phyloP scores from a whole-genome alignment of 129 eudicot species.

The Lactuca saligna region DNA sequence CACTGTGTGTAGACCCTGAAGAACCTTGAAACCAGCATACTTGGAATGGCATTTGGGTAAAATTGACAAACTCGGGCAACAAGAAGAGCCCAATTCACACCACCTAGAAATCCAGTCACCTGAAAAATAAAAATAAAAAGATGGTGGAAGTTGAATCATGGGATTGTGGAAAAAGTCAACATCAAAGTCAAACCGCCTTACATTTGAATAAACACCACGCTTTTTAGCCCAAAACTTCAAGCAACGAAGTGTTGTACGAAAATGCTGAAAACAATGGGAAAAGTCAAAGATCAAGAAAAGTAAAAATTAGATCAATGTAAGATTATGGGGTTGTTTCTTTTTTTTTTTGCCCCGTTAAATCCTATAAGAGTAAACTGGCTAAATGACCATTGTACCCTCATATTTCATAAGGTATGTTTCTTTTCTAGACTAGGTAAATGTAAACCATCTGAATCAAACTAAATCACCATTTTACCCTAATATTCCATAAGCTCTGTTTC shows the following conservation, averaged over 20 bases:
- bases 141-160: neutral
- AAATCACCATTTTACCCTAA: neutral
- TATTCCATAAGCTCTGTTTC: too few species aligned
- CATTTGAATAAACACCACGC: conserved; percentile 93
- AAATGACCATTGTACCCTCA: too few species aligned
- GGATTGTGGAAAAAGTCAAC: neutral
- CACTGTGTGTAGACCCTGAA: conserved; percentile 86
- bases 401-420: too few species aligned
- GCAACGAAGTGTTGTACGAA: conserved; percentile 79
- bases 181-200: conserved; percentile 33
- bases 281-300: neutral
- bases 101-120: conserved; percentile 98
- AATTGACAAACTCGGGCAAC: conserved; percentile 88
- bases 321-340: neutral
- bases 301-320: neutral
- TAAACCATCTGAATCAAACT: neutral
- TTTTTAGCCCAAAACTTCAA: conserved; percentile 88
- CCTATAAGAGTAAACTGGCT: too few species aligned
- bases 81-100: conserved; percentile 94
- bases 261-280: conserved; percentile 47
- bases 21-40: conserved; percentile 88
- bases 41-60: conserved; percentile 86
- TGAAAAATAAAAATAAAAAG: too few species aligned
- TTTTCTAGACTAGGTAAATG: too few species aligned
- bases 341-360: too few species aligned